Percentiles rank a stretch among this genome's conserved stretches.
Conservation (phyloP, 1,284 basidiomycete genomes). For the Filobasidium uniguttulatum region DNA sequence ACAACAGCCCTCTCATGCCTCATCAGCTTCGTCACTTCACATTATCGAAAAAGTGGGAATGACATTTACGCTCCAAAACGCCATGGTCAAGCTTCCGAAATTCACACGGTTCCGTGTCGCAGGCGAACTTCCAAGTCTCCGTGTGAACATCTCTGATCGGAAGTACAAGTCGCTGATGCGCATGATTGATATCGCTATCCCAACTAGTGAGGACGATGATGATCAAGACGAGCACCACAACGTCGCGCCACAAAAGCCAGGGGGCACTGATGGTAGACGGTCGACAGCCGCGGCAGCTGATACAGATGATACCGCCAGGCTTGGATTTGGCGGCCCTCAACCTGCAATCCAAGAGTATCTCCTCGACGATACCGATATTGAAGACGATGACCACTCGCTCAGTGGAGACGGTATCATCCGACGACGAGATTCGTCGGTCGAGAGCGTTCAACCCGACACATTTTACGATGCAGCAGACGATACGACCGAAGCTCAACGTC, state of each 20-base stretch:
- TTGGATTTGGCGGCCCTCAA: neutral
- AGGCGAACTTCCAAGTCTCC: conserved; percentile 74
- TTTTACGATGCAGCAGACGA: conserved; percentile 67
- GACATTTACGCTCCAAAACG: conserved; percentile 80
- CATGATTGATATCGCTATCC: conserved; percentile 81
- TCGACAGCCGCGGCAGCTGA: neutral
- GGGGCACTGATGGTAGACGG: too few relatives aligned
- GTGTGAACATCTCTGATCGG: conserved; percentile 85
- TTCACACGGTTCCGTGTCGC: conserved; percentile 84
- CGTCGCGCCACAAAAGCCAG: too few relatives aligned
- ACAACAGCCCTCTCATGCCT: conserved; percentile 40
- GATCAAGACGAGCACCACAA: too few relatives aligned
- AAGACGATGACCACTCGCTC: conserved; percentile 36
- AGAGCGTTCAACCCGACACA: conserved; percentile 37
- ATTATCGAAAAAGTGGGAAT: conserved; percentile 88
- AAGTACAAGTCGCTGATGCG: conserved; percentile 92
- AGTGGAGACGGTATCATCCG: conserved; percentile 5
- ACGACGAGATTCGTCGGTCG: conserved; percentile 3
- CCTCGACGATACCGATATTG: conserved; percentile 51
- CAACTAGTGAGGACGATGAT: conserved; percentile 47
- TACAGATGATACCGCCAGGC: too few relatives aligned
- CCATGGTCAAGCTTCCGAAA: conserved; percentile 76
- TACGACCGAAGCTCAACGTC: conserved; percentile 40
- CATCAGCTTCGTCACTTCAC: conserved; percentile 51
- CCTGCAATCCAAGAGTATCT: conserved; percentile 46